Percentiles rank a stretch among this genome's conserved stretches.
These are phyloP conservation scores for Aphanomyces astaci DNA, from an alignment of 352 stramenopile species.

Conservation along the genomic window DNA sequence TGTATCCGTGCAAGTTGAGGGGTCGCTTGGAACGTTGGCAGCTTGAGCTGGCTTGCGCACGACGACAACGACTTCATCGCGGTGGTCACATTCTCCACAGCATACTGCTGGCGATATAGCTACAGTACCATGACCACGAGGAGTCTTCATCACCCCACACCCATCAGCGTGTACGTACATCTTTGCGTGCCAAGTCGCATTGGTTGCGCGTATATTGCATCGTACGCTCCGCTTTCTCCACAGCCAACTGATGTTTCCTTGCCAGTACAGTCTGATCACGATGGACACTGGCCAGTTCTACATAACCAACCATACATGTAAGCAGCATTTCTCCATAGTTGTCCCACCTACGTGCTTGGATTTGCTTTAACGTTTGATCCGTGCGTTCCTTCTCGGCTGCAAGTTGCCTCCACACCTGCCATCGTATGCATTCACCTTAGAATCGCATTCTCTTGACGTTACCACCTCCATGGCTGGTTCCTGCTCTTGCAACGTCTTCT, in stretches of 20 bases:
- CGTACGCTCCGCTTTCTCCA: neutral
- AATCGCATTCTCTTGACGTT: neutral
- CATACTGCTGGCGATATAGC: slow-evolving; percentile 10
- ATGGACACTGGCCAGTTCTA: slow-evolving; percentile 1
- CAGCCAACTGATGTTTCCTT: neutral
- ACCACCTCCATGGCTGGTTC: neutral
- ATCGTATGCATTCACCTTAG: neutral
- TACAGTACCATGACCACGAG: neutral
- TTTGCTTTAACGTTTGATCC: neutral
- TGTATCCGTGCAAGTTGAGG: neutral
- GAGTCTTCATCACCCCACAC: neutral
- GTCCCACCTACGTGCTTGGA: slow-evolving; percentile 3
- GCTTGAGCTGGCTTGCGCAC: neutral
- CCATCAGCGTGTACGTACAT: neutral
- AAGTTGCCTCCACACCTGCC: neutral
- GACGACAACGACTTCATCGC: neutral
- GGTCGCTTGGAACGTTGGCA: neutral
- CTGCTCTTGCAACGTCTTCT: neutral
- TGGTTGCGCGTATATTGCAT: neutral
- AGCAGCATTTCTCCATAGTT: too few relatives aligned
- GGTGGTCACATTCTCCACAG: neutral
- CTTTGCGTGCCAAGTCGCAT: slow-evolving; percentile 1
- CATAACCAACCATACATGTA: too few relatives aligned
- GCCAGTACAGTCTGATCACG: neutral
- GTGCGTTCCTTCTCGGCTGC: neutral